Percentiles rank a stretch among this genome's conserved stretches.
These are phyloP conservation scores for Friedmanniomyces simplex DNA, from an alignment of 495 filamentous ascomycete species.

Conservation along the genomic window DNA sequence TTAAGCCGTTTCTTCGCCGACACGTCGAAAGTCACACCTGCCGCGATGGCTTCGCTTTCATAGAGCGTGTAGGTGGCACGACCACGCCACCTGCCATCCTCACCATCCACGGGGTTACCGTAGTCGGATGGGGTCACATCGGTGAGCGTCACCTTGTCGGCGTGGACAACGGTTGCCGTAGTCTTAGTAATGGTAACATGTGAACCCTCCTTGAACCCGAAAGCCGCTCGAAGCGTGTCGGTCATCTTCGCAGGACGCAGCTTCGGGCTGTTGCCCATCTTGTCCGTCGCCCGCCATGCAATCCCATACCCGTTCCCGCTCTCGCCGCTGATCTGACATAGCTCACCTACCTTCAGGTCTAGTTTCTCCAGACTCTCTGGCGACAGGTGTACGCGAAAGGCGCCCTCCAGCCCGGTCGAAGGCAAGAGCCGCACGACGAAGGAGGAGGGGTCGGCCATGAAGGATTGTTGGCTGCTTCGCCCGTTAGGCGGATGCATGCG, in stretches of 20 bases:
- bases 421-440: constrained; percentile 47
- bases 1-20: constrained; percentile 24
- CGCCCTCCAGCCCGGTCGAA: constrained; percentile 44
- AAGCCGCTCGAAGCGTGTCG: constrained; percentile 52
- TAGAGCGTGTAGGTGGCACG: constrained; percentile 45
- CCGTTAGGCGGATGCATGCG: constrained; percentile 1
- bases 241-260: constrained; percentile 53
- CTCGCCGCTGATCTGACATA: constrained; percentile 31
- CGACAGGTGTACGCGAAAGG: constrained; percentile 59
- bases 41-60: constrained; percentile 8
- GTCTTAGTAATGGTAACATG: constrained; percentile 44
- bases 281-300: constrained; percentile 54
- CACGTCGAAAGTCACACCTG: constrained; percentile 17
- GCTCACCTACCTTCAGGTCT: constrained; percentile 49
- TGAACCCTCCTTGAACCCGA: constrained; percentile 45
- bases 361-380: constrained; percentile 50
- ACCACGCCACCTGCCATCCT: constrained; percentile 46
- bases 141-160: constrained; percentile 38
- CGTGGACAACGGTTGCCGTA: constrained; percentile 31
- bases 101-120: constrained; percentile 33
- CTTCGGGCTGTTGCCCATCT: constrained; percentile 39
- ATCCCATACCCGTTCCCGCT: constrained; percentile 35
- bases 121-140: constrained; percentile 41
- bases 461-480: background rate
- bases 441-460: background rate